Percentiles rank a stretch among this genome's conserved stretches.
phyloP scores from a whole-genome alignment of 768 basidiomycete species.

The Suillus spraguei region DNA sequence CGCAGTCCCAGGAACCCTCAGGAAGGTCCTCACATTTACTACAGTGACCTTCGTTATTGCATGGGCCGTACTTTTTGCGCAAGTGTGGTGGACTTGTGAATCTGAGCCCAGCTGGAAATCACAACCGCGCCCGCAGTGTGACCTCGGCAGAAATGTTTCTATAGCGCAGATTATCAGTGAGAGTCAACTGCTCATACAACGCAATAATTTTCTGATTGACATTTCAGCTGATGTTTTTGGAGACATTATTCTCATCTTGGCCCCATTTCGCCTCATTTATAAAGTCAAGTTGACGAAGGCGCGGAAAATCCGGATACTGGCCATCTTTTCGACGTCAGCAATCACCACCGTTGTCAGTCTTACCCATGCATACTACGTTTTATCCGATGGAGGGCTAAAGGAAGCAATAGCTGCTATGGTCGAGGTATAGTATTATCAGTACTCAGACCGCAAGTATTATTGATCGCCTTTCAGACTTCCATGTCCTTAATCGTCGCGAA shows the following conservation, averaged over 20 bases:
- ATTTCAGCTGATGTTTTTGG: constrained; percentile 49
- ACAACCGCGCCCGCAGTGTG: too few species aligned
- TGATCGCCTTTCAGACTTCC: too few species aligned
- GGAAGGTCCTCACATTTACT: neutral
- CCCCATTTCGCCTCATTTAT: constrained; percentile 48
- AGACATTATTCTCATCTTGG: constrained; percentile 47
- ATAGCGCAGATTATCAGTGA: constrained; percentile 2
- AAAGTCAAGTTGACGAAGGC: constrained; percentile 43
- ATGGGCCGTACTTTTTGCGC: neutral
- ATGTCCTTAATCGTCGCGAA: too few species aligned
- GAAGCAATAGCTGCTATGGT: neutral
- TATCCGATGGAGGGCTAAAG: neutral
- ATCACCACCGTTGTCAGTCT: constrained; percentile 47
- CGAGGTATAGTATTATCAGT: neutral
- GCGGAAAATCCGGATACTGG: constrained; percentile 39
- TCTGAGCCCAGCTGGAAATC: neutral
- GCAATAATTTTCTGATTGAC: neutral
- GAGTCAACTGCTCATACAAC: neutral
- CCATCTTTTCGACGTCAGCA: constrained; percentile 57
- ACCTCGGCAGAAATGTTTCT: neutral
- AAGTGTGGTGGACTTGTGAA: neutral
- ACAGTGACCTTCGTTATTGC: neutral
- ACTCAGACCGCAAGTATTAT: too few species aligned
- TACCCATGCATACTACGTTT: constrained; percentile 44
- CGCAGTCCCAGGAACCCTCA: neutral